Base-by-base conservation (phyloP, 2,329 filamentous ascomycete species). In the Boeremia lycopersici region DNA sequence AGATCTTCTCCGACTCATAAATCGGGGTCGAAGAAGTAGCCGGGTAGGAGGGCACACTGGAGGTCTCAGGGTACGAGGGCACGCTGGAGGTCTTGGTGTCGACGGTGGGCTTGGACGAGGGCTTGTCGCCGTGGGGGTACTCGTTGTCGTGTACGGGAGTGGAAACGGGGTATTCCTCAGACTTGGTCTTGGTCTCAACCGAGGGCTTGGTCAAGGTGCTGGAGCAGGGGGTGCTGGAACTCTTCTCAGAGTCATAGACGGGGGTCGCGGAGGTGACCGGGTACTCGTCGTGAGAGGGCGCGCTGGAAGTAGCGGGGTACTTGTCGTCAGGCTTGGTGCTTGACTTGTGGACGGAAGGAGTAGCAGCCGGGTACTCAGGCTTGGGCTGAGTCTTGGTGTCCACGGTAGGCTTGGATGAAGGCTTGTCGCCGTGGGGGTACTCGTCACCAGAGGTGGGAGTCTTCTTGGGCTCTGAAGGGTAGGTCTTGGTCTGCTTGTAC, bases 401-500 rank as follows among this genome's bases (percentile, higher is more conserved):
- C 5, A 44, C 40, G 17, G 34, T 12, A 6, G 43, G 48, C 33
- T 31, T 40, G 15, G 41, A 51, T 26, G 15, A 23, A 11, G 19
- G 19, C 26, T 39, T 34, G 12, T 9, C 10, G 15, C 39, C 39
- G 53, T 63, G 41, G 38, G 53, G 51, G 28, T 59, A 53, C 30
- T 53, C 48, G 12, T 51, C 46, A n/a, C 47, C 41, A 41, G 58
- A 35, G 11, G 30, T 26, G n/a, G 57, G 54, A 29, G 58, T 60
- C 41, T 61, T 45, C 45, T 48, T 42, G 17, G 62, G 55, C 3
- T 45, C 45, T 34, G 59, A 49, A 35, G 60, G 54, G 57, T 66
- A 65, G 15, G 61, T 57, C 31, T 61, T 59, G 28, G 61, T 62
- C 41, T 61, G 47, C 41, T 69, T 59, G 50, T 65, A 70, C 11